Evolutionary conservation across 257 asterid genomes (phyloP).

Genomic region (Solanum tacnaense): DNA sequence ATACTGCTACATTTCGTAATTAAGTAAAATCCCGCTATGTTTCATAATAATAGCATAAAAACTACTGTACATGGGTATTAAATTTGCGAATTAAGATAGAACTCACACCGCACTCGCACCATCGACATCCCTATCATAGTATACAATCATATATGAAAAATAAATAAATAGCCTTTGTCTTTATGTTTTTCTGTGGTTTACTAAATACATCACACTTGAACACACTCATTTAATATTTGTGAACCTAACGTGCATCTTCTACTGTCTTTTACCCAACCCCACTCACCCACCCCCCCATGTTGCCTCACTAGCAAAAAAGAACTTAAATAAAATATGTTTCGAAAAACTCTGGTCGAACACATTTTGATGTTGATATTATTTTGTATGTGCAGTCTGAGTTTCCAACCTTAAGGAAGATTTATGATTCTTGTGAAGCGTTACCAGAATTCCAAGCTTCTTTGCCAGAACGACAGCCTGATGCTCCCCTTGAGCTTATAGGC

Average conservation of each 20-base stretch:
- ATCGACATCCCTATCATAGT: not conserved
- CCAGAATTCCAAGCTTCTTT: constrained; percentile 59
- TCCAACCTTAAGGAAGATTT: constrained; percentile 33
- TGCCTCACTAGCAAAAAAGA: not conserved
- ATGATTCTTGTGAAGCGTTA: constrained; percentile 32
- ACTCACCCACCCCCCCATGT: not conserved
- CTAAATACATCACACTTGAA: too few relatives aligned
- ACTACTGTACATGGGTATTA: not conserved
- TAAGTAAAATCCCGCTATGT: not conserved
- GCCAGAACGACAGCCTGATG: constrained; percentile 71
- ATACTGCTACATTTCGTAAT: not conserved
- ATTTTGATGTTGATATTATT: not conserved
- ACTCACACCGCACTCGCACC: not conserved
- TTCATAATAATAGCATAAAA: too few relatives aligned
- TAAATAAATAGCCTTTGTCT: not conserved
- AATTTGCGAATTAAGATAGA: not conserved
- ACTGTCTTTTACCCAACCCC: not conserved
- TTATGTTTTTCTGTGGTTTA: too few relatives aligned
- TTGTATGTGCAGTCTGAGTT: constrained; percentile 34
- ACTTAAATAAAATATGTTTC: not conserved
- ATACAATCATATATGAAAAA: not conserved
- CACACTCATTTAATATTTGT: not conserved
- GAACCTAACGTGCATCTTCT: not conserved
- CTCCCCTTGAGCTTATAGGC: not conserved
- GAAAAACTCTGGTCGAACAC: not conserved